phyloP scores from a whole-genome alignment of 257 asterid species.

The Solanum tacnaense region DNA sequence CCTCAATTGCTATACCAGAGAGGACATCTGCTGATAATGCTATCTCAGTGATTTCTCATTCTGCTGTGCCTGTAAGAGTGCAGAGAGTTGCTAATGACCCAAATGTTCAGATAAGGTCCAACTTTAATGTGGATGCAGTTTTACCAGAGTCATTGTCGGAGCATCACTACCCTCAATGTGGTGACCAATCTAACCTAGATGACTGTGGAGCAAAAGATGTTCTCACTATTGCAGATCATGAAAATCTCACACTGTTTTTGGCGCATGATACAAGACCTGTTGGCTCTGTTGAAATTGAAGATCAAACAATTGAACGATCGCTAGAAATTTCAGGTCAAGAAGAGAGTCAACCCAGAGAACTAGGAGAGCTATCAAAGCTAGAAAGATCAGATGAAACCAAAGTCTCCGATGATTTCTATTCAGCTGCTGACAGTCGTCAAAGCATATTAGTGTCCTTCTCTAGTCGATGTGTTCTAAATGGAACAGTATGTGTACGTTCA shows the following conservation, averaged over 20 bases:
- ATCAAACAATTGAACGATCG: conserved; percentile 2
- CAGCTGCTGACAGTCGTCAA: conserved; percentile 45
- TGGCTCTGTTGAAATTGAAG: conserved; percentile 2
- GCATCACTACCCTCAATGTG: conserved; percentile 16
- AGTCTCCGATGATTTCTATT: conserved; percentile 31
- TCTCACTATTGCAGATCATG: conserved; percentile 24
- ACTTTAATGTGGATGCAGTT: conserved; percentile 36
- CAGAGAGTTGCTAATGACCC: conserved; percentile 17
- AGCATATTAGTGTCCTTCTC: conserved; percentile 88
- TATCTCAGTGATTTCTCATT: conserved; percentile 14
- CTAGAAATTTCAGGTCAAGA: conserved; percentile 14
- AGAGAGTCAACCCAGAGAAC: conserved; percentile 28
- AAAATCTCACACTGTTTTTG: conserved; percentile 21
- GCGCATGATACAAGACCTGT: not conserved
- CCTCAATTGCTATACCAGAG: conserved; percentile 24
- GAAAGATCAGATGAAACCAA: conserved; percentile 27
- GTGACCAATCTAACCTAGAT: conserved; percentile 22
- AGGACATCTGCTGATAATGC: conserved; percentile 19
- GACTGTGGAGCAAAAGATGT: conserved; percentile 26
- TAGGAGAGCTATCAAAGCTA: conserved; percentile 21
- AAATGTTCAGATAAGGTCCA: conserved; percentile 17
- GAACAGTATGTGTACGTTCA: conserved; percentile 77
- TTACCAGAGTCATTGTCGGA: conserved; percentile 41
- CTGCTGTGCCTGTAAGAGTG: conserved; percentile 7
- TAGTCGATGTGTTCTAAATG: conserved; percentile 60